These are phyloP conservation scores for Aureobasidium uvarum DNA, from an alignment of 2,329 filamentous ascomycete species.

Conservation along the genomic window DNA sequence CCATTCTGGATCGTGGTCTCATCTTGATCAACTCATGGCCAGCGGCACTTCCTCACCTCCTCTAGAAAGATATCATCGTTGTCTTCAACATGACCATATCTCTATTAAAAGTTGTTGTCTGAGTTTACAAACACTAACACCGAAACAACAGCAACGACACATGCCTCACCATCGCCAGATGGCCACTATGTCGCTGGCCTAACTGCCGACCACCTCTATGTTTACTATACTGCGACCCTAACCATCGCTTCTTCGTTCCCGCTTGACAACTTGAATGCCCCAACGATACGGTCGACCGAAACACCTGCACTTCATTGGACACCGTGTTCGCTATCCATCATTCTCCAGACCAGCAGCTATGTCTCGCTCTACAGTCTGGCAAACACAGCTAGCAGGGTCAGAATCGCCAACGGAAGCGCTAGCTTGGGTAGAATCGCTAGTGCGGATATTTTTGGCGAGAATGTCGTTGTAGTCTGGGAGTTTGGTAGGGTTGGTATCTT, in stretches of 20 bases:
- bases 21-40: too few relatives aligned
- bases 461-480: slow-evolving; percentile 51
- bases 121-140: background rate
- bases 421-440: slow-evolving; percentile 49
- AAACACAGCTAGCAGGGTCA: slow-evolving; percentile 44
- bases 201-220: slow-evolving; percentile 41
- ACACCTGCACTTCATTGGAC: slow-evolving; percentile 41
- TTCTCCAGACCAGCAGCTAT: slow-evolving; percentile 43
- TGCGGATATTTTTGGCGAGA: slow-evolving; percentile 44
- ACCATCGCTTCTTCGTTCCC: slow-evolving; percentile 39
- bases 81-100: background rate
- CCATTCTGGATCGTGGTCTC: too few relatives aligned
- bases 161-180: slow-evolving; percentile 42
- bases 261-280: slow-evolving; percentile 12
- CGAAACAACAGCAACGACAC: slow-evolving; percentile 28
- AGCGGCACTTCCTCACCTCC: background rate
- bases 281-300: slow-evolving; percentile 27
- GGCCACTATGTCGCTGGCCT: slow-evolving; percentile 43
- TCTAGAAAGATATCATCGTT: background rate
- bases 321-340: slow-evolving; percentile 41
- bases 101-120: too few relatives aligned
- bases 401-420: slow-evolving; percentile 50
- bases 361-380: slow-evolving; percentile 46
- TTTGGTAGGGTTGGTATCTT: slow-evolving; percentile 50
- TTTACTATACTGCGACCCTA: slow-evolving; percentile 42